Base-by-base conservation (phyloP, 352 stramenopile genomes). In the Phytophthora sojae region DNA sequence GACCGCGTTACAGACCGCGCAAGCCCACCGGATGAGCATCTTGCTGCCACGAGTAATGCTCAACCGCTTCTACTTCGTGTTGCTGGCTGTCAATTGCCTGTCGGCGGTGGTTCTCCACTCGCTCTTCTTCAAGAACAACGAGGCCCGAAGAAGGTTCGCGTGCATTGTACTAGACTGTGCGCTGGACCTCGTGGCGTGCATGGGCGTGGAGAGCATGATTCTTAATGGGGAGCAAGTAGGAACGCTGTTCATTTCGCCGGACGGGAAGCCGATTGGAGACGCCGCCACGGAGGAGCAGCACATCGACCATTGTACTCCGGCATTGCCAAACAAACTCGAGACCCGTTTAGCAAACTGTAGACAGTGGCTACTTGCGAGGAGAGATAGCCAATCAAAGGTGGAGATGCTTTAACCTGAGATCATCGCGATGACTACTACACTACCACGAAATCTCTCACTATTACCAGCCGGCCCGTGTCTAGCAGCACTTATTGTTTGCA, bases 221-320 rank as follows among this genome's bases (percentile, higher is more conserved):
- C 5, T 32, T 32, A 32, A 8, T 32, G 29, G 8, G 29, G 80
- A 94, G 61, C 61, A 52, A 47, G 75, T 94, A 8, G 88, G 88
- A 29, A 95, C 88, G 23, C 77, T 91, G 30, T 95, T 95, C 52
- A 55, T 77, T 51, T 66, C 29, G 29, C 29, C 79, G 29, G 32
- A 82, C 35, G 83, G 81, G 57, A 64, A 73, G 26, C 79, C 53
- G 2, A 88, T 92, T 67, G 81, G 85, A 49, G 80, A 82, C 26
- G 60, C 57, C 2, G 55, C 73, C 29, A 64, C 71, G 44, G 73
- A 86, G 49, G 72, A 88, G n/a, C 74, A 84, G 37, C 74, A 90
- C 64, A 88, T 89, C 39, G 85, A 93, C 35, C 85, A 4, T 58
- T 91, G 14, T 91, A 93, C 70, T 91, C 80, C 32, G 81, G 83